These are phyloP conservation scores for Amoebophrya sp. DNA, from an alignment of 169 alveolate genomes.

Conservation along the genomic window DNA sequence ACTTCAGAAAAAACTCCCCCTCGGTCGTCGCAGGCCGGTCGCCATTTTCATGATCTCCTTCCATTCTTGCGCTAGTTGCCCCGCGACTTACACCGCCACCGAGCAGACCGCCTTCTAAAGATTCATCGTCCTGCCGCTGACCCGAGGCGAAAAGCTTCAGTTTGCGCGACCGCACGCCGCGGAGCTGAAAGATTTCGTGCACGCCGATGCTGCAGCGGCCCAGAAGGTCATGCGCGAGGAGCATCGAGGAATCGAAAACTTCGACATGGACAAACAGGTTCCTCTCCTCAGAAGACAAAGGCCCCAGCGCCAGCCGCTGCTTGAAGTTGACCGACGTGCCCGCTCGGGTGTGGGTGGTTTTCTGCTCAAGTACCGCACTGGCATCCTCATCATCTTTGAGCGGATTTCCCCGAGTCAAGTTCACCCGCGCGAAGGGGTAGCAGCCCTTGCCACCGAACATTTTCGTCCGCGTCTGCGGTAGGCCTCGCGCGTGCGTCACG, in stretches of 20 bases:
- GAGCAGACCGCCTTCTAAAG: no score
- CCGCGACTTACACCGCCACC: no score
- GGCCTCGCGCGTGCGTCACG: not conserved
- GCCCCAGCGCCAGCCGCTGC: not conserved
- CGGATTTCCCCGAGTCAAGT: not conserved
- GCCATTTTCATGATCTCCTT: no score
- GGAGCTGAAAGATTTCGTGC: not conserved
- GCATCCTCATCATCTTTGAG: not conserved
- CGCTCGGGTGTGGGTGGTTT: not conserved
- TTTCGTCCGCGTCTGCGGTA: constrained; percentile 13
- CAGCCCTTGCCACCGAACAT: not conserved
- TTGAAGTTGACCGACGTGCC: not conserved
- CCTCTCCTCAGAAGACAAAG: not conserved
- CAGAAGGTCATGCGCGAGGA: not conserved
- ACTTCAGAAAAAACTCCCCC: not conserved
- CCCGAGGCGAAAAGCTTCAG: not conserved
- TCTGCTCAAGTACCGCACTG: not conserved
- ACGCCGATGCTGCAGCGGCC: not conserved
- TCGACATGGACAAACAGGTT: not conserved
- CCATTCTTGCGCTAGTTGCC: no score
- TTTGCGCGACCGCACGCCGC: not conserved
- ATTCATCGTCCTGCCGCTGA: no score
- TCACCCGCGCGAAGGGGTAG: not conserved
- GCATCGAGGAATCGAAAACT: not conserved
- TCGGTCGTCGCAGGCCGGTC: not conserved